Conservation (phyloP, 169 alveolate genomes). For the Plasmodium fragile region DNA sequence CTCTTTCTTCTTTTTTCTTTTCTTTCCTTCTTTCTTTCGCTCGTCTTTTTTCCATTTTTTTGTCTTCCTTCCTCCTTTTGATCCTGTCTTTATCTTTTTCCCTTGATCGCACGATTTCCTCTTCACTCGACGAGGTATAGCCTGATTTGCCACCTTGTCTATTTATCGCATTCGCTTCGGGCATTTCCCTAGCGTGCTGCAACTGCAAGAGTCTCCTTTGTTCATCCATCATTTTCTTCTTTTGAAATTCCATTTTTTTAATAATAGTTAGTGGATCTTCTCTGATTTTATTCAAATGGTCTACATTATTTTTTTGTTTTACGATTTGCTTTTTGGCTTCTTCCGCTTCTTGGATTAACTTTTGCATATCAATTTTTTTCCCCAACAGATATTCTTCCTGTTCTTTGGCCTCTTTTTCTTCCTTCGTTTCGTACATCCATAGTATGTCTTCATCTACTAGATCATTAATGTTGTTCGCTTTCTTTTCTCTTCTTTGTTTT, state of each 20-base stretch:
- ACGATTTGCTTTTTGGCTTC: conserved; percentile 24
- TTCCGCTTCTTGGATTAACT: conserved; percentile 62
- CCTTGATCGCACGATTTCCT: background rate
- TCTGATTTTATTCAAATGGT: conserved; percentile 57
- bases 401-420: conserved; percentile 65
- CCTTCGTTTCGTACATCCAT: conserved; percentile 77
- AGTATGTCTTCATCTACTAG: conserved; percentile 61
- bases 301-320: conserved; percentile 41
- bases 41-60: conserved; percentile 8
- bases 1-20: conserved; percentile 1
- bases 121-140: background rate
- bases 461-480: conserved; percentile 23
- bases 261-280: conserved; percentile 75
- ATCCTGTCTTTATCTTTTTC: background rate
- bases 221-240: conserved; percentile 51
- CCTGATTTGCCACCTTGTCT: background rate
- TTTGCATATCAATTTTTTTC: conserved; percentile 68
- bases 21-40: background rate
- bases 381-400: conserved; percentile 72
- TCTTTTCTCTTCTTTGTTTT: conserved; percentile 51
- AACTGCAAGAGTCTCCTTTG: conserved; percentile 48
- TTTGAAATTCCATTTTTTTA: conserved; percentile 50
- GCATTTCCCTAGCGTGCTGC: conserved; percentile 15
- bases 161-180: background rate
- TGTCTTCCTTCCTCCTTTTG: background rate